phyloP scores from a whole-genome alignment of 352 stramenopile species.

The Pythium phragmitis region DNA sequence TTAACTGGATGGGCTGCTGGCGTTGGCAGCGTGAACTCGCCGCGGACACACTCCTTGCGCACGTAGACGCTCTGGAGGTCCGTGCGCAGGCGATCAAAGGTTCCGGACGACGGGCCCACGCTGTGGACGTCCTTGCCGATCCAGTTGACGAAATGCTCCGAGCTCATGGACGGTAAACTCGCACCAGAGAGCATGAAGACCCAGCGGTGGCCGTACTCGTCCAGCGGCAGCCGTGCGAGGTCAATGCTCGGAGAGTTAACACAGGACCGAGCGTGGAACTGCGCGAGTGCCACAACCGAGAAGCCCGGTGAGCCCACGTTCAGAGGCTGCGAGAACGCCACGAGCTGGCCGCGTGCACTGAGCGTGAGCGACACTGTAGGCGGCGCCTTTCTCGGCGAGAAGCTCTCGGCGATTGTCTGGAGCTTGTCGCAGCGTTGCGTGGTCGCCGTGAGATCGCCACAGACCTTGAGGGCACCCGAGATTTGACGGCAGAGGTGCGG shows the following conservation, averaged over 20 bases:
- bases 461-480: slow-evolving; percentile 68
- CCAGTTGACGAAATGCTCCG: slow-evolving; percentile 59
- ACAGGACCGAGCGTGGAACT: not conserved
- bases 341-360: slow-evolving; percentile 45
- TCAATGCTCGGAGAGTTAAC: not conserved
- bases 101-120: not conserved
- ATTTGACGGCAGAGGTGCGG: slow-evolving; percentile 69
- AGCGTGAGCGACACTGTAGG: slow-evolving; percentile 37
- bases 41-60: slow-evolving; percentile 41
- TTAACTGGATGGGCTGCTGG: not conserved
- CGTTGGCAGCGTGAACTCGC: slow-evolving; percentile 27
- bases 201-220: slow-evolving; percentile 57
- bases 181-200: slow-evolving; percentile 49
- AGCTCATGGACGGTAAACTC: slow-evolving; percentile 44
- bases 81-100: slow-evolving; percentile 51
- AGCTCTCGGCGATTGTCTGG: slow-evolving; percentile 53
- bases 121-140: slow-evolving; percentile 42
- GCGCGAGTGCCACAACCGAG: slow-evolving; percentile 18
- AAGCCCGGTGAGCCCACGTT: slow-evolving; percentile 50
- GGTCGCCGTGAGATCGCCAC: slow-evolving; percentile 47
- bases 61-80: slow-evolving; percentile 61
- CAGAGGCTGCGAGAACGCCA: slow-evolving; percentile 54
- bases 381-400: not conserved
- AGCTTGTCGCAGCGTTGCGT: slow-evolving; percentile 43
- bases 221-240: slow-evolving; percentile 35